Evolutionary conservation across 2,329 filamentous ascomycete genomes (phyloP).

Genomic region (Apiospora marii): DNA sequence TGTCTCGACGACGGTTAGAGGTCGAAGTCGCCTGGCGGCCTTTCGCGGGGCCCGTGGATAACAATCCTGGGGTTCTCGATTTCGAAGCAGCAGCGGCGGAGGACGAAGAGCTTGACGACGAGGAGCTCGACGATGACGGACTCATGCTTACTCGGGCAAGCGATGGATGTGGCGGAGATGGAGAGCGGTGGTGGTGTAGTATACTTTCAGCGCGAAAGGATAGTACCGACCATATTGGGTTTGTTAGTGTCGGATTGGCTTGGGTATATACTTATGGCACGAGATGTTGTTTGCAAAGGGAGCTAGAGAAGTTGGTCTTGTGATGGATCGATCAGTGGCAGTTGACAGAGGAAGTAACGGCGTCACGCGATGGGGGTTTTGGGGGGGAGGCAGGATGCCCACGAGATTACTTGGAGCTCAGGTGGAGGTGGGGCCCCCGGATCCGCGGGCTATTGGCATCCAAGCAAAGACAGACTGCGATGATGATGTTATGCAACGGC

Average conservation of each 20-base stretch:
- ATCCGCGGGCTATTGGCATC: slow-evolving; percentile 11
- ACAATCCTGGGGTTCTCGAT: not conserved
- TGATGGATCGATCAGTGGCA: slow-evolving; percentile 17
- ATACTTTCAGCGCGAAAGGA: not conserved
- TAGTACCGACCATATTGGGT: slow-evolving; percentile 14
- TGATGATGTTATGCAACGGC: not conserved
- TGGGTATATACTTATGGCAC: slow-evolving; percentile 3
- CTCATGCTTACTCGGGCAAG: slow-evolving; percentile 43
- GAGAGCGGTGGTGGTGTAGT: not conserved
- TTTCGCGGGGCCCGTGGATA: not conserved
- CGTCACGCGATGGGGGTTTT: slow-evolving; percentile 6
- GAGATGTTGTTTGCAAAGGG: not conserved
- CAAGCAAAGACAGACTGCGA: not conserved
- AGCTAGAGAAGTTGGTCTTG: slow-evolving; percentile 1
- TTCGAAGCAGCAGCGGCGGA: not conserved
- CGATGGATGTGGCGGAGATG: not conserved
- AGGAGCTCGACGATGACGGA: slow-evolving; percentile 46
- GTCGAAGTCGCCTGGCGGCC: not conserved
- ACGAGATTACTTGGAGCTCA: not conserved
- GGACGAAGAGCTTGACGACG: slow-evolving; percentile 26
- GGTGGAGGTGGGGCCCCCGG: slow-evolving; percentile 18
- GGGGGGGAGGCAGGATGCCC: not conserved
- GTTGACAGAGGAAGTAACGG: not conserved
- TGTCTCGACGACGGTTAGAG: not conserved
- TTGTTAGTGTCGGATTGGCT: not conserved